A percentile compares a stretch with the other conserved stretches of the same genome.
Evolutionary conservation across 1,284 basidiomycete species (phyloP).

Genomic region (Takashimella koratensis): DNA sequence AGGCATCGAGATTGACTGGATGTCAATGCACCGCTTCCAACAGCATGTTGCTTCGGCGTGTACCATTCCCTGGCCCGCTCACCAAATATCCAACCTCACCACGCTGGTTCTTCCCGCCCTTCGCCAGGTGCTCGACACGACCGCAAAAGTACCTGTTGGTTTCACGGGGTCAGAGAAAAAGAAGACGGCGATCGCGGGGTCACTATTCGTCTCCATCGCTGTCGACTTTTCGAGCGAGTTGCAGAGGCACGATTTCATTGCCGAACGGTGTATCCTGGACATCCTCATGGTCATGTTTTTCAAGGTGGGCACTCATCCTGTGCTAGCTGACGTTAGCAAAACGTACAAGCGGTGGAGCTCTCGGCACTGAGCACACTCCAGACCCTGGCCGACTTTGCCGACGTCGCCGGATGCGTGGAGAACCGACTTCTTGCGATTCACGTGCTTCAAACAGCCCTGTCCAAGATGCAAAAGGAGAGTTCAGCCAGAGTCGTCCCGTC

Average conservation of each 20-base stretch:
- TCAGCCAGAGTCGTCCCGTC: conserved; percentile 26
- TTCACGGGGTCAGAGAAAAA: conserved; percentile 4
- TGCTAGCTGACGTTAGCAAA: conserved; percentile 23
- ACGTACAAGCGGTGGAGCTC: conserved; percentile 29
- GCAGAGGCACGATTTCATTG: conserved; percentile 18
- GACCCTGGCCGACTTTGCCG: conserved; percentile 27
- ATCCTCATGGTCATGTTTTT: conserved; percentile 36
- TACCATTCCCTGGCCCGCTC: conserved; percentile 21
- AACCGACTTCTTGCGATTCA: conserved; percentile 32
- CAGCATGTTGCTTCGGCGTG: conserved; percentile 36
- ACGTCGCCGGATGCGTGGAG: conserved; percentile 19
- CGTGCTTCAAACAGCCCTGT: conserved; percentile 31
- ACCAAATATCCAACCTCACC: conserved; percentile 14
- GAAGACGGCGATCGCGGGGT: conserved; percentile 31
- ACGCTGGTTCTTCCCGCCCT: conserved; percentile 32
- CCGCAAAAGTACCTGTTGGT: conserved; percentile 2
- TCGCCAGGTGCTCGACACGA: conserved; percentile 30
- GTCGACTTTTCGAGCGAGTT: conserved; percentile 33
- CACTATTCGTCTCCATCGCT: conserved; percentile 33
- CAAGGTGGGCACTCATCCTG: conserved; percentile 22
- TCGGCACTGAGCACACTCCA: conserved; percentile 26
- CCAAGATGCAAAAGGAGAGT: conserved; percentile 23
- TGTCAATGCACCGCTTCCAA: conserved; percentile 33
- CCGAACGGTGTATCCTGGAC: conserved; percentile 35
- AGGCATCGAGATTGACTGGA: conserved; percentile 30